Base-by-base conservation (phyloP, 495 filamentous ascomycete species). In the Neurospora sublineolata region DNA sequence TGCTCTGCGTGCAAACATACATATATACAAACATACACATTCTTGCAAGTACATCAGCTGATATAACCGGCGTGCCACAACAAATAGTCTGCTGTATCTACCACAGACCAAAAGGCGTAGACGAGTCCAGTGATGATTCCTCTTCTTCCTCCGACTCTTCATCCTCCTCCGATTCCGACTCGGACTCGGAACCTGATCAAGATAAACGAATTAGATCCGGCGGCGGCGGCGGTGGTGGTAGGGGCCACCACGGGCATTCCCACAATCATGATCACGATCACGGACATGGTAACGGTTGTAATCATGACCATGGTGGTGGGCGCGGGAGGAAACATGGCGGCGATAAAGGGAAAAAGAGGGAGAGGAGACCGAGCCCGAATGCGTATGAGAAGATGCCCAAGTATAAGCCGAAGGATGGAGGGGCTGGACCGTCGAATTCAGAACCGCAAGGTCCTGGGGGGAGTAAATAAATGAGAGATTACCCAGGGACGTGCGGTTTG, bases 41-140 rank as follows among this genome's bases (percentile, higher is more conserved):
- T 39, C 36, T 44, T 5, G 14, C 9, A 14, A 58, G 1, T 58
- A 41, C 40, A 18, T 30, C 2, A 7, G 33, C 71, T 73, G 14
- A 68, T 23, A 64, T 30, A 68, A 46, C n/a, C 40, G 67, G 37
- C 16, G 16, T 18, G 40, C 16, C 40, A 18, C 6, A 8, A 41
- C 14, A 44, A 44, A 44, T 75, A 97, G 96, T 98, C 30, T 99
- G 95, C 87, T 99, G 95, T 80, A 98, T 98, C 79, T 99, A 97
- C 84, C 94, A 97, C 83, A 91, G 92, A 72, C 88, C 92, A 3
- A 90, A 89, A 69, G 88, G 86, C 46, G 88, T 94, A 10, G 95
- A 91, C 80, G 95, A 97, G 79, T 97, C 93, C 18, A 93, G 89
- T 73, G 91, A 90, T 71, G 91, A 94, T 75, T 91, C 89, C 36